A percentile compares a stretch with the other conserved stretches of the same genome.
Conservation (phyloP, 2,329 filamentous ascomycete species). For the Metarhizium sp. region DNA sequence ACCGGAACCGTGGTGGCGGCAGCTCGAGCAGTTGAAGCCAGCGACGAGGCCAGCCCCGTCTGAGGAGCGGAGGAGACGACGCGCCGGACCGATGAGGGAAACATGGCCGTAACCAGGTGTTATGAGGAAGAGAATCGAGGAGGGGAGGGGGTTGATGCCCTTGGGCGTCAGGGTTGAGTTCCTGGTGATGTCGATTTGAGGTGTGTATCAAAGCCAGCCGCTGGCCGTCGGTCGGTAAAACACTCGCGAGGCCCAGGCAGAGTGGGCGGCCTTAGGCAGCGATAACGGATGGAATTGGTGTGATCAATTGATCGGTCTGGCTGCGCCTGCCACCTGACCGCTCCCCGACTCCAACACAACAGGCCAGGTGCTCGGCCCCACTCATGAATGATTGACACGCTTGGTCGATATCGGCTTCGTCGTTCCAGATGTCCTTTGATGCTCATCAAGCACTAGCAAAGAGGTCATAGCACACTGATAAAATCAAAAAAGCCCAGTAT, state of each 20-base stretch:
- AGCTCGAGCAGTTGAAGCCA: constrained; percentile 32
- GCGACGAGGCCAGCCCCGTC: constrained; percentile 31
- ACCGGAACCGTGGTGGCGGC: constrained; percentile 23
- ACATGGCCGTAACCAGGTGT: constrained; percentile 31
- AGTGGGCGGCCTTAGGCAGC: constrained; percentile 25
- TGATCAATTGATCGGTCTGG: not conserved
- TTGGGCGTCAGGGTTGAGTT: constrained; percentile 17
- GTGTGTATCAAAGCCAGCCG: constrained; percentile 23
- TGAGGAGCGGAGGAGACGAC: constrained; percentile 38
- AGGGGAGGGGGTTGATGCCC: constrained; percentile 9
- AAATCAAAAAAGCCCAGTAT: too few relatives aligned
- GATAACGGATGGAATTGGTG: constrained; percentile 12
- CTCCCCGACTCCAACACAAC: not conserved
- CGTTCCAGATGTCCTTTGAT: too few relatives aligned
- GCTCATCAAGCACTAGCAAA: too few relatives aligned
- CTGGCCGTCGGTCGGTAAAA: constrained; percentile 19
- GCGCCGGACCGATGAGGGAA: constrained; percentile 48
- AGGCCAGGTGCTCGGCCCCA: not conserved
- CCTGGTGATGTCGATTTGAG: constrained; percentile 21
- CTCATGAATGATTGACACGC: not conserved
- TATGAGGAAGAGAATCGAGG: constrained; percentile 6
- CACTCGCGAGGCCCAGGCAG: not conserved
- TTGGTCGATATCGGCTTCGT: too few relatives aligned
- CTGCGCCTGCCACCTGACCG: not conserved
- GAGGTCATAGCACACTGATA: not conserved